A percentile compares a stretch with the other conserved stretches of the same genome.
phyloP scores from a whole-genome alignment of 2,329 filamentous ascomycete genomes.

The Sordariomycetes sp. region DNA sequence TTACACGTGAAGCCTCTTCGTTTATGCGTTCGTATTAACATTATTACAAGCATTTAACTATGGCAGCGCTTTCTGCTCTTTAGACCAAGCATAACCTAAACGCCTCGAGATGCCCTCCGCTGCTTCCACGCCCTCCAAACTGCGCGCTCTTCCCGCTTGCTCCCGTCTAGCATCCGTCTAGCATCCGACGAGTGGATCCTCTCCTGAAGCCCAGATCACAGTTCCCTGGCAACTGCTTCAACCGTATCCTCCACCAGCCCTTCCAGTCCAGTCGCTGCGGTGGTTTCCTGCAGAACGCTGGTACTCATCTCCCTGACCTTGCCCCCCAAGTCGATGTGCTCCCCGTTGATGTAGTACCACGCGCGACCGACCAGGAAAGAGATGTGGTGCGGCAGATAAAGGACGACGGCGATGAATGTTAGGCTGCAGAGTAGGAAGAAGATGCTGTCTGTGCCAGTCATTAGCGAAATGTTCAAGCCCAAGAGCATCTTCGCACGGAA shows the following conservation, averaged over 20 bases:
- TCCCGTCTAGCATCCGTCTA: too few species aligned
- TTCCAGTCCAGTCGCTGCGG: conserved; percentile 8
- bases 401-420: conserved; percentile 73
- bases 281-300: conserved; percentile 16
- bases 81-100: conserved; percentile 3
- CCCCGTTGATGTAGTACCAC: conserved; percentile 92
- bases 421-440: conserved; percentile 85
- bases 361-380: conserved; percentile 72
- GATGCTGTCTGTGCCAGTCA: conserved; percentile 77
- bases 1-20: too few species aligned
- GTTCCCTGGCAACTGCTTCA: conserved; percentile 12
- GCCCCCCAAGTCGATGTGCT: conserved; percentile 45
- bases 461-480: not conserved
- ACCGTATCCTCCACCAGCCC: conserved; percentile 13
- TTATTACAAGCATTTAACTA: not conserved
- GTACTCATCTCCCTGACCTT: conserved; percentile 21
- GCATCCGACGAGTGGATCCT: too few species aligned
- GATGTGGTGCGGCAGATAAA: conserved; percentile 92
- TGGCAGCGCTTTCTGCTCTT: too few species aligned
- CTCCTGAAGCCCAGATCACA: too few species aligned
- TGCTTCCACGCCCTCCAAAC: too few species aligned
- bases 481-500: too few species aligned
- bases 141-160: not conserved
- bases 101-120: not conserved
- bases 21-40: conserved; percentile 1